phyloP scores from a whole-genome alignment of 257 asterid genomes.

The Paraleonurus japonicus region DNA sequence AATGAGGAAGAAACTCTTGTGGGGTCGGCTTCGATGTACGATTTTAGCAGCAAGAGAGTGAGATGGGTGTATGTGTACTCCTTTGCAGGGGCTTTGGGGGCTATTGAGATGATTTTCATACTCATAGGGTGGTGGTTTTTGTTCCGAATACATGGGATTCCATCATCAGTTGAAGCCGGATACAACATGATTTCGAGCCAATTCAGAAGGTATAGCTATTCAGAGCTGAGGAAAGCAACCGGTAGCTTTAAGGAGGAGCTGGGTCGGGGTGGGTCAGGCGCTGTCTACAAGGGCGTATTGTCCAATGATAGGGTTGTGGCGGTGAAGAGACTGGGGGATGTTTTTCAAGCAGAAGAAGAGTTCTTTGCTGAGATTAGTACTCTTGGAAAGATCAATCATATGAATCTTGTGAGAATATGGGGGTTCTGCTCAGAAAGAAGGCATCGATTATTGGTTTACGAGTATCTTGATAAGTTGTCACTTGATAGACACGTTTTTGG shows the following conservation, averaged over 20 bases:
- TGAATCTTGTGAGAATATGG: conserved; percentile 49
- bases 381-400: conserved; percentile 58
- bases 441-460: conserved; percentile 49
- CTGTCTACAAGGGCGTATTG: conserved; percentile 48
- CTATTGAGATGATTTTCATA: conserved; percentile 32
- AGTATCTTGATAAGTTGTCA: conserved; percentile 46
- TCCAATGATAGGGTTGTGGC: conserved; percentile 50
- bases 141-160: conserved; percentile 39
- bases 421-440: conserved; percentile 49
- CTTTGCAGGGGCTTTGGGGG: conserved; percentile 38
- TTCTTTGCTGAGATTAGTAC: conserved; percentile 53
- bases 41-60: conserved; percentile 30
- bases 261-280: conserved; percentile 55
- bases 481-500: conserved; percentile 43
- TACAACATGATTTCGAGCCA: conserved; percentile 47
- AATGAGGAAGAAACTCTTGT: background rate
- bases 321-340: conserved; percentile 47
- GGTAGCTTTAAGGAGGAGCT: conserved; percentile 41
- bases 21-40: conserved; percentile 43
- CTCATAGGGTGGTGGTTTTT: conserved; percentile 52
- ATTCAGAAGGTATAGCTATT: conserved; percentile 36
- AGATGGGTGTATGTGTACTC: conserved; percentile 44
- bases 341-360: conserved; percentile 40
- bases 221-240: conserved; percentile 53
- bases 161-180: conserved; percentile 53